Evolutionary conservation across 2,329 filamentous ascomycete species (phyloP).

Genomic region (Beauveria rudraprayagi): DNA sequence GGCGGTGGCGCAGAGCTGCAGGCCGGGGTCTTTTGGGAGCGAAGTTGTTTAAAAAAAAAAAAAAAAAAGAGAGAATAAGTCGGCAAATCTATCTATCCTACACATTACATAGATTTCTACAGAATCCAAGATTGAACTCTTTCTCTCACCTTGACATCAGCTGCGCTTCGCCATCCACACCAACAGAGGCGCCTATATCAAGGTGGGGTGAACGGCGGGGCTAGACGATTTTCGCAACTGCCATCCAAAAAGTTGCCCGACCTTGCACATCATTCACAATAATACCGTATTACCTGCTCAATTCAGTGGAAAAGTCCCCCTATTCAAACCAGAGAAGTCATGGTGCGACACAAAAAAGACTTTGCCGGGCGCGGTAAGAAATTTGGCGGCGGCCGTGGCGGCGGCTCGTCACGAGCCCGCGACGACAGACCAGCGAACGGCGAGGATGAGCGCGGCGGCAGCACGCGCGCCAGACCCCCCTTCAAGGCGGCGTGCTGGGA

Average conservation of each 20-base stretch:
- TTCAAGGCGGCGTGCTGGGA: slow-evolving; percentile 99
- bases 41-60: no score
- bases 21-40: background rate
- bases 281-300: no score
- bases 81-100: no score
- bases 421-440: slow-evolving; percentile 30
- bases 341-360: slow-evolving; percentile 98
- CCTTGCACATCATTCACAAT: background rate
- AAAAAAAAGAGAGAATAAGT: no score
- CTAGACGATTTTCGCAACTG: slow-evolving; percentile 5
- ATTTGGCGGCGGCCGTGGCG: slow-evolving; percentile 48
- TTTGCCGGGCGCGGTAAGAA: slow-evolving; percentile 65
- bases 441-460: slow-evolving; percentile 19
- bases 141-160: background rate
- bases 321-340: slow-evolving; percentile 26
- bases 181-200: background rate
- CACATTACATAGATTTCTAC: no score
- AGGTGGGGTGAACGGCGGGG: slow-evolving; percentile 9
- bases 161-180: background rate
- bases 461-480: slow-evolving; percentile 31
- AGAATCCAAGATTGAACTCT: no score
- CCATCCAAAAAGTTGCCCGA: background rate
- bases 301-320: no score
- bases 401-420: slow-evolving; percentile 47
- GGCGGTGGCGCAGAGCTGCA: slow-evolving; percentile 6